Base-by-base conservation (phyloP, 176 grass and related monocot genomes). In the Miscanthus lutarioriparius region DNA sequence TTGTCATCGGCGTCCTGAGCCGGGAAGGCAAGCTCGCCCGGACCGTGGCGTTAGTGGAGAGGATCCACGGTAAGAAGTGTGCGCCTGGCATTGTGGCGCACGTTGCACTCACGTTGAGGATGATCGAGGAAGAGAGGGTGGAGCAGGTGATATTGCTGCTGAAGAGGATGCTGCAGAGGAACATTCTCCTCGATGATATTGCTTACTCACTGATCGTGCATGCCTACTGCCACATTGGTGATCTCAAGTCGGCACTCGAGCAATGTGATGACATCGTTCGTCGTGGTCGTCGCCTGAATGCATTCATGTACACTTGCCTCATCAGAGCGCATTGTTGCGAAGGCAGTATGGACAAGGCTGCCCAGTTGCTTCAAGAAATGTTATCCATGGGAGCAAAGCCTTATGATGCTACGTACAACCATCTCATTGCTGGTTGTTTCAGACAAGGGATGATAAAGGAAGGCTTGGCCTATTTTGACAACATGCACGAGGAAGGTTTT, bases 81-180 rank as follows among this genome's bases (percentile, higher is more conserved):
- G 56, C 22, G 6, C 87, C 96, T 0, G 79, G 75, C 12, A 10
- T 89, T 2, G 83, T 93, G 64, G 87, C 85, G 40, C 90, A 93
- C 16, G 76, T 88, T 1, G 63, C 91, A 1, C 75, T 98, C 0
- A 39, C 63, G 13, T 54, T 93, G 7, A 87, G 82, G 76, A 95
- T 95, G 27, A 80, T 95, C 0, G 83, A 95, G 70, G 82, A 90
- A 28, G 72, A 41, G 32, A 88, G 91, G 67, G 69, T 76, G 17
- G 92, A 98, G 65, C 76, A 90, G 83, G 91, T 80, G 54, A 88
- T 90, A 25, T 28, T 94, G 72, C 72, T 95, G 17, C 80, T 98
- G 40, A 95, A 83, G 76, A 93, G 92, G 86, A 85, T 98, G 85
- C 64, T 91, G 75, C 95, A 98, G 84, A 95, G 82, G 84, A 91